phyloP scores from a whole-genome alignment of 2,329 filamentous ascomycete species.

The Metarhizium robertsii region DNA sequence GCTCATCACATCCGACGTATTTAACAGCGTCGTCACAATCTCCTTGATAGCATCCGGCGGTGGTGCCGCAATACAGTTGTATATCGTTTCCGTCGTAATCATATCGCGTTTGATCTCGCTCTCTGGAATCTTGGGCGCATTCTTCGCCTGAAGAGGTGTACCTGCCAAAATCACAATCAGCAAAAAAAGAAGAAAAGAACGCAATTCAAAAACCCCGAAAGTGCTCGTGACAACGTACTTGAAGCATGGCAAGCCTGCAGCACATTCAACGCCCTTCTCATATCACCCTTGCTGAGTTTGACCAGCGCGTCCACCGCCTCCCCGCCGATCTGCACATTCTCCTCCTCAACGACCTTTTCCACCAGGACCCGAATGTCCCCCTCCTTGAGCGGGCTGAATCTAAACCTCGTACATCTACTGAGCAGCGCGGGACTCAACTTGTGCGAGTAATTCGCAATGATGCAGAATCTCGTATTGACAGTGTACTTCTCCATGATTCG shows the following conservation, averaged over 20 bases:
- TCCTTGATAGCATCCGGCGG: constrained; percentile 80
- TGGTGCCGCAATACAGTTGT: constrained; percentile 93
- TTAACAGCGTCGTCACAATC: constrained; percentile 76
- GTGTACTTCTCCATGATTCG: constrained; percentile 99
- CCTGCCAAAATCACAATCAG: constrained; percentile 29
- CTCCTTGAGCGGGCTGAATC: constrained; percentile 90
- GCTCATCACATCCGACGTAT: constrained; percentile 77
- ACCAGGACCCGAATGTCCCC: constrained; percentile 76
- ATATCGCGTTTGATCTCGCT: constrained; percentile 63
- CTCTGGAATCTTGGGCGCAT: constrained; percentile 49
- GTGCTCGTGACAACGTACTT: constrained; percentile 44
- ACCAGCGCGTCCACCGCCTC: constrained; percentile 80
- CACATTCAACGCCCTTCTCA: constrained; percentile 90
- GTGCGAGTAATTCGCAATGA: constrained; percentile 98
- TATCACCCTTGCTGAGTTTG: constrained; percentile 84
- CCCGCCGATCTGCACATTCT: constrained; percentile 71
- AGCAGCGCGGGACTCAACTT: constrained; percentile 90
- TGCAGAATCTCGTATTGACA: constrained; percentile 92
- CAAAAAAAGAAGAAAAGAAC: neutral
- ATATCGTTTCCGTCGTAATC: constrained; percentile 88
- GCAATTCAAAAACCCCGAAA: neutral
- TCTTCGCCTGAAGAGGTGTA: constrained; percentile 55
- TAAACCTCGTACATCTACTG: constrained; percentile 87
- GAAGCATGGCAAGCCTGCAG: constrained; percentile 94
- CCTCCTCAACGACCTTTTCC: constrained; percentile 81